Evolutionary conservation across 305 asterid species (phyloP).

Genomic region (Rubia tinctorum): DNA sequence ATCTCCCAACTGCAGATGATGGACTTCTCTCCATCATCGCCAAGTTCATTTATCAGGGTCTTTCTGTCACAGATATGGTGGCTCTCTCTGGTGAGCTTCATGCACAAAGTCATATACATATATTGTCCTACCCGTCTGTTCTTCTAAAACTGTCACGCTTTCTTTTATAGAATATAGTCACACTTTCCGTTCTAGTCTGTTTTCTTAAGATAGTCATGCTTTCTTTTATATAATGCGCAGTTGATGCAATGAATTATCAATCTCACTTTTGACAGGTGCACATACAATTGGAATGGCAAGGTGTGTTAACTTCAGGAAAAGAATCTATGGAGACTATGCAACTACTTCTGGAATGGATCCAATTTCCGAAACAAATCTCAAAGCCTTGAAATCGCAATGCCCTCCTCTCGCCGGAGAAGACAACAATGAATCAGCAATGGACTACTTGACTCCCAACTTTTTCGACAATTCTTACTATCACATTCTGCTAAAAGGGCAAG

Average conservation of each 20-base stretch:
- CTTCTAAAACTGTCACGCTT: no score
- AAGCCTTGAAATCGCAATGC: conserved; percentile 51
- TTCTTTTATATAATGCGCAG: background rate
- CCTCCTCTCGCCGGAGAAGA: conserved; percentile 50
- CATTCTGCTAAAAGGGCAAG: conserved; percentile 57
- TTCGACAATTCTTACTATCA: conserved; percentile 85
- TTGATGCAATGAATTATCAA: background rate
- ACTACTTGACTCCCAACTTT: conserved; percentile 51
- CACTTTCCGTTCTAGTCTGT: no score
- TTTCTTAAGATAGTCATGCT: no score
- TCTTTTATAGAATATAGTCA: no score
- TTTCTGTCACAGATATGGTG: conserved; percentile 84
- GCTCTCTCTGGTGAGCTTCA: conserved; percentile 95
- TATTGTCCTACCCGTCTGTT: background rate
- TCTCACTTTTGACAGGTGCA: conserved; percentile 77
- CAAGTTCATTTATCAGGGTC: conserved; percentile 72
- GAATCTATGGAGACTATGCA: conserved; percentile 66
- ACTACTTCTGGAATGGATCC: conserved; percentile 42
- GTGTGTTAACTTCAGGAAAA: conserved; percentile 64
- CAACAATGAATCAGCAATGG: conserved; percentile 77
- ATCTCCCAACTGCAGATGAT: conserved; percentile 73
- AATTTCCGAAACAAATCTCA: conserved; percentile 43
- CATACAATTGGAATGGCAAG: conserved; percentile 94
- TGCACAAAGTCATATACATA: no score
- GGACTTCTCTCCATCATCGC: conserved; percentile 70